Base-by-base conservation (phyloP, 2,329 filamentous ascomycete genomes). In the Pyrenophora tritici-repentis region DNA sequence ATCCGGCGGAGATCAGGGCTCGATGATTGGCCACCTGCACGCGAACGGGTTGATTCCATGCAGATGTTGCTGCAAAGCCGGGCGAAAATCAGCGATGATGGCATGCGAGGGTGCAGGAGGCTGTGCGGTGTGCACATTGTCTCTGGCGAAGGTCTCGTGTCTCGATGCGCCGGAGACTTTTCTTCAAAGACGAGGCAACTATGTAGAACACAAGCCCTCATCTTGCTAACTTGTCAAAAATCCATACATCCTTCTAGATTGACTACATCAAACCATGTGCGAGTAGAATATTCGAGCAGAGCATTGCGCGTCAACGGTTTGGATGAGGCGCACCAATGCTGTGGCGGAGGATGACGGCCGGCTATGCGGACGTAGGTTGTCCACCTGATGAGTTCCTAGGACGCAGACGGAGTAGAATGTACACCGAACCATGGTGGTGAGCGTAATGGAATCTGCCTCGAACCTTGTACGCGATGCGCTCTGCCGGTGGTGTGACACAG, bases 1-100 rank as follows among this genome's bases (percentile, higher is more conserved):
- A 59, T 60, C 51, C 47, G 61, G 61, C 55, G 56, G 45, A 49
- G 49, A 54, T 47, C 29, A 42, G 44, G 42, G 35, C 39, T 39
- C 17, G 8, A 40, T 58, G 58, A 64, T 65, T 67, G 65, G 65
- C 24, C 40, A 49, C 31, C 22, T 43, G 46, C 44, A 57, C 56
- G 49, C 55, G 53, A 59, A 58, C 50, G 48, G 52, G 47, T 55
- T 47, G 44, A 51, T 36, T 20, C 20, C 40, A 41, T 43, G 40
- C 39, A 48, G 50, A 45, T 45, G 51, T 48, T 55, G 53, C 52
- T 47, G 54, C 47, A 65, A 32, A 47, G 53, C 60, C 53, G 43
- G 47, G 55, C 51, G 38, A 57, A 48, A 50, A 58, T 47, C 34
- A 17, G 34, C 18, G 16, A 53, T 33, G 16, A 53, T 33, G 29